Evolutionary conservation across 2,329 filamentous ascomycete species (phyloP).

Genomic region (Fusarium sp.): DNA sequence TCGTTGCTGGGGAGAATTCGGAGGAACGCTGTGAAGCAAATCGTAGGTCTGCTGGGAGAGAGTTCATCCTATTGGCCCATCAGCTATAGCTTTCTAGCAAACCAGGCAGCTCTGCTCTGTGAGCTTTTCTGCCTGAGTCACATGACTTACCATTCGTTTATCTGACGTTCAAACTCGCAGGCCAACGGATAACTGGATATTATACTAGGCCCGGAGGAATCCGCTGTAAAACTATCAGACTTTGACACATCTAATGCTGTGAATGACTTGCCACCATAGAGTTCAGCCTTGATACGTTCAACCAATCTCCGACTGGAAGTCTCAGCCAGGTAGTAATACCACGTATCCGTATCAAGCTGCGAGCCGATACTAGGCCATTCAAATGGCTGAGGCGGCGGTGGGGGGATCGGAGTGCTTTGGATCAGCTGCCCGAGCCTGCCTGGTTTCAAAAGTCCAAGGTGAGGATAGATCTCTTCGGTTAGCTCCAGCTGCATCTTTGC

Average conservation of each 20-base stretch:
- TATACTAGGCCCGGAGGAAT: accelerated
- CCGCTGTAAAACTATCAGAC: too few relatives aligned
- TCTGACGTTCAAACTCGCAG: neutral
- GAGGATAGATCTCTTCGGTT: neutral
- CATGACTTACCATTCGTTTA: neutral
- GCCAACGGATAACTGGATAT: neutral
- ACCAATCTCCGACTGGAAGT: neutral
- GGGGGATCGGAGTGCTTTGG: neutral
- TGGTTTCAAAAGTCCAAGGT: neutral
- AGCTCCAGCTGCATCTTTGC: neutral
- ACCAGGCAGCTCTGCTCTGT: too few relatives aligned
- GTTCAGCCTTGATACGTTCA: neutral
- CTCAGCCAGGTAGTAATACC: neutral
- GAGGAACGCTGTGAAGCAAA: neutral
- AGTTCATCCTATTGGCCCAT: neutral
- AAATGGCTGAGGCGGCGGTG: neutral
- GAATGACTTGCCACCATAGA: neutral
- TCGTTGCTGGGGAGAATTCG: neutral
- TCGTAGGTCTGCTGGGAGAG: neutral
- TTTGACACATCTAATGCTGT: too few relatives aligned
- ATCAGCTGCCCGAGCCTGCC: neutral
- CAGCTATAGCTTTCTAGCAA: too few relatives aligned
- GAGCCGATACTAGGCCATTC: neutral
- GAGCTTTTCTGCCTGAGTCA: too few relatives aligned
- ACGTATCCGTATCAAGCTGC: neutral